These are phyloP conservation scores for Pezicula carpinea DNA, from an alignment of 2,329 filamentous ascomycete species.

Conservation along the genomic window DNA sequence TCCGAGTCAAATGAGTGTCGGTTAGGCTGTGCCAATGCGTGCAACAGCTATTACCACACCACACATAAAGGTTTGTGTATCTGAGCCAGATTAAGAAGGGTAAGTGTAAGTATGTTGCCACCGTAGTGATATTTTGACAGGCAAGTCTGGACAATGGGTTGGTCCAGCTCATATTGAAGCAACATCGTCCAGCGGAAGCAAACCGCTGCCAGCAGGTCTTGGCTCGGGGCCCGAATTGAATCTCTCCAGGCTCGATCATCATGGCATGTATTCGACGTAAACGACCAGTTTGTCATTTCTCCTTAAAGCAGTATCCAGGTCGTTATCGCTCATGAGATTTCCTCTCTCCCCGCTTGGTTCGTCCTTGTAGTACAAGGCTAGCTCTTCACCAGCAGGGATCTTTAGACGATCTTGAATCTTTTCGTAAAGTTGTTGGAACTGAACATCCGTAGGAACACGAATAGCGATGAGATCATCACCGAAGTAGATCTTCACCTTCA, in stretches of 20 bases:
- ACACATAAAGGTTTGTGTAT: constrained; percentile 20
- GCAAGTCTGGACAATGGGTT: constrained; percentile 2
- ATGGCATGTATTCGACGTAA: constrained; percentile 48
- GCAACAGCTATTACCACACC: constrained; percentile 21
- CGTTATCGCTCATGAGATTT: constrained; percentile 71
- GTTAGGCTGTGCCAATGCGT: constrained; percentile 9
- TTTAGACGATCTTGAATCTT: constrained; percentile 83
- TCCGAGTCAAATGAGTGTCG: constrained; percentile 20
- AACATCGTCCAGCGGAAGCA: constrained; percentile 4
- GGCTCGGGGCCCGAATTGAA: not conserved
- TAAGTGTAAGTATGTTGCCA: constrained; percentile 12
- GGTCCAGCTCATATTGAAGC: constrained; percentile 6
- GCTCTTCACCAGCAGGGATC: constrained; percentile 61
- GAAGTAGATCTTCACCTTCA: constrained; percentile 96
- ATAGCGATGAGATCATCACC: constrained; percentile 90
- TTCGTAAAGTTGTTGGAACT: constrained; percentile 71
- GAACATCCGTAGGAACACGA: constrained; percentile 76
- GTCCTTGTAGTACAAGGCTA: constrained; percentile 82
- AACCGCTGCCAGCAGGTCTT: constrained; percentile 9
- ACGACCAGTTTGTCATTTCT: constrained; percentile 85
- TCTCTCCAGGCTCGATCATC: constrained; percentile 9
- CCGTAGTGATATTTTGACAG: constrained; percentile 4
- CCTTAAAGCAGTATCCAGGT: constrained; percentile 74
- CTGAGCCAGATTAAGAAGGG: constrained; percentile 27
- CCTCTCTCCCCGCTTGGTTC: constrained; percentile 65